Evolutionary conservation across 805 yeast genomes (phyloP).

Genomic region (Vanderwaltozyma verrucispora): DNA sequence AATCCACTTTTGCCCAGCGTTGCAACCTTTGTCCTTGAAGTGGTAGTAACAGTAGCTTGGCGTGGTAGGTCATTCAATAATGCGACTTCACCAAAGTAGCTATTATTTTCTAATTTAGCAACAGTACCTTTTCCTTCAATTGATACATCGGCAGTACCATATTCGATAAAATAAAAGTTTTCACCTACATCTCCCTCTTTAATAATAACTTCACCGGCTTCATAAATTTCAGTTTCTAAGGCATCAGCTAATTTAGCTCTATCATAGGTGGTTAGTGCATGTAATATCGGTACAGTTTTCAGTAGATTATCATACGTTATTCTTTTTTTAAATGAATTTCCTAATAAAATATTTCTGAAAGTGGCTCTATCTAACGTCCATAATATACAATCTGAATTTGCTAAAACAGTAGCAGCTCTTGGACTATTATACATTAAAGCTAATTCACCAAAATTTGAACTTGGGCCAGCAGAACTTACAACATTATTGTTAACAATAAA

Average conservation of each 20-base stretch:
- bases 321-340: conserved; percentile 84
- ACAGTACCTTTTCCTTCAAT: conserved; percentile 51
- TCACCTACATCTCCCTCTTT: conserved; percentile 81
- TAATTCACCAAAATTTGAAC: conserved; percentile 90
- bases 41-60: conserved; percentile 83
- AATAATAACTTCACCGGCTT: conserved; percentile 63
- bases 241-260: conserved; percentile 93
- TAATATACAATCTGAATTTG: conserved; percentile 57
- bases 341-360: conserved; percentile 81
- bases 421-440: conserved; percentile 97
- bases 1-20: conserved; percentile 85
- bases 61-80: conserved; percentile 84
- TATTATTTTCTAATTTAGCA: conserved; percentile 61
- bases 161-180: conserved; percentile 61
- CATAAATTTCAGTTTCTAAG: conserved; percentile 62
- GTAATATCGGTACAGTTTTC: conserved; percentile 73
- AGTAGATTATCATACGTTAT: conserved; percentile 80
- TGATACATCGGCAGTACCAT: conserved; percentile 71
- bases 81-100: conserved; percentile 95
- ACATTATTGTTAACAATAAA: conserved; percentile 54
- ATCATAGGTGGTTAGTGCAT: conserved; percentile 63
- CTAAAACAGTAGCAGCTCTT: conserved; percentile 88
- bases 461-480: conserved; percentile 67
- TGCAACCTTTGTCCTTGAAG: conserved; percentile 69
- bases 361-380: conserved; percentile 94